Percentiles rank a stretch among this genome's conserved stretches.
Conservation (phyloP, 1,139 yeast genomes). For the Nadsonia starkeyi-henricii region DNA sequence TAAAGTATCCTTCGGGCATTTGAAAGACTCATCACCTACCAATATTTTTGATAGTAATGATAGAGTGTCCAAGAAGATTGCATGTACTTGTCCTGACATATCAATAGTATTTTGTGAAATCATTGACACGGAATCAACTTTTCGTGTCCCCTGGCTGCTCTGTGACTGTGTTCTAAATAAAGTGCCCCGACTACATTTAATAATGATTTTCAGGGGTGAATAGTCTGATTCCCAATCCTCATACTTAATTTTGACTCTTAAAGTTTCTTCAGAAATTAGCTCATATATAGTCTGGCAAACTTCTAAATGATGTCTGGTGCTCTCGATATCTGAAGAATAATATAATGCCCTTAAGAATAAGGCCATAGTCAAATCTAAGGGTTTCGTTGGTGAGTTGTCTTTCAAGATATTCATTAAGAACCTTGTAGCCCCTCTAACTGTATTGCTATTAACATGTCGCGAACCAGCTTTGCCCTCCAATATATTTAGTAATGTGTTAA, state of each 20-base stretch:
- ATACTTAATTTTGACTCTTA: conserved; percentile 16
- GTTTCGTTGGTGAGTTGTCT: conserved; percentile 6
- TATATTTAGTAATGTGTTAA: conserved; percentile 27
- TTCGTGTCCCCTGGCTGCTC: conserved; percentile 14
- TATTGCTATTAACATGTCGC: conserved; percentile 23
- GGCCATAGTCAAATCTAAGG: conserved; percentile 15
- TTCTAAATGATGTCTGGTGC: conserved; percentile 18
- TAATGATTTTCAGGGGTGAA: conserved; percentile 30
- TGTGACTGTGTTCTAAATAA: conserved; percentile 14
- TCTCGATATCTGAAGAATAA: conserved; percentile 15
- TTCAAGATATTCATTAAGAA: conserved; percentile 18
- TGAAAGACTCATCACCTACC: conserved; percentile 16
- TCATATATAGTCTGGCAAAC: conserved; percentile 16
- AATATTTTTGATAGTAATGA: conserved; percentile 10
- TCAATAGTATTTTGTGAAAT: conserved; percentile 18
- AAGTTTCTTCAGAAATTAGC: conserved; percentile 13
- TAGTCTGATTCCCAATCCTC: conserved; percentile 37
- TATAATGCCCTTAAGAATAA: conserved; percentile 16
- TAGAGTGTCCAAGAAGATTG: conserved; percentile 11
- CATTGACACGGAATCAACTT: conserved; percentile 26
- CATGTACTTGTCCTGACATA: conserved; percentile 9
- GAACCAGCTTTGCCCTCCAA: conserved; percentile 19
- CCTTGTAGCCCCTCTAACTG: conserved; percentile 37
- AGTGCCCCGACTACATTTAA: conserved; percentile 2
- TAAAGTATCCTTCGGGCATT: conserved; percentile 34